Evolutionary conservation across 2,329 filamentous ascomycete genomes (phyloP), one percentile per base, ranked within the genome.

Genomic region (Xylariales sp.): DNA sequence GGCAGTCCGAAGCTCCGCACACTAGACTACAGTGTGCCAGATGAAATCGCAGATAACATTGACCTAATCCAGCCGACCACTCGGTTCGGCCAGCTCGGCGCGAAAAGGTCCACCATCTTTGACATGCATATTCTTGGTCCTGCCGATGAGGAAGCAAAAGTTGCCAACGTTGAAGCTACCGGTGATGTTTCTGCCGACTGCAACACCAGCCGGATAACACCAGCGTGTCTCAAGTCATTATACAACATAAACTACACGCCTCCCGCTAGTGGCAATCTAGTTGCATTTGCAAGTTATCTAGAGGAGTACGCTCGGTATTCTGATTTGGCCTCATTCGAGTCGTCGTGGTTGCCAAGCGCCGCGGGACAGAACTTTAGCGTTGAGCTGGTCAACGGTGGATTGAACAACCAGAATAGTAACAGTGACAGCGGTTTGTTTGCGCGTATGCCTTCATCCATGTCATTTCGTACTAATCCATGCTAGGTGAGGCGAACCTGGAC

Each of bases 401-500:
- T 82, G 5, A 86, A 87, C 55, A 76, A 79, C 0, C 85, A 88
- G 69, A 77, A 80, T 73, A 77, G 81, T 10, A 75, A 74, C 5
- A 75, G 75, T 6, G 76, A 79, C 70, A 84, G 75, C 34, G 75
- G 75, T 75, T 73, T 65, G 74, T 69, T 18, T 23, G 74, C 77
- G 23, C 12, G 23, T 23, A 23, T 23, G 23, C 14, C 45, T 1
- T 65, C n/a, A 39, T 6, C 34, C 9, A 34, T 41, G 6, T 23
- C 12, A 30, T 52, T 18, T 28, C 39, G 6, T 60, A 45, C 71
- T 71, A 62, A 73, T 61, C 18, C 9, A 28, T 5, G 52, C 62
- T 18, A 78, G 78, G 77, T 5, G 90, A 92, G 76, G 90, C 87
- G 18, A 90, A 89, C 69, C 81, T 92, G 12, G 89, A 92, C 73